These are phyloP conservation scores for Phytophthora europaea DNA, from an alignment of 352 stramenopile species.

Conservation along the genomic window DNA sequence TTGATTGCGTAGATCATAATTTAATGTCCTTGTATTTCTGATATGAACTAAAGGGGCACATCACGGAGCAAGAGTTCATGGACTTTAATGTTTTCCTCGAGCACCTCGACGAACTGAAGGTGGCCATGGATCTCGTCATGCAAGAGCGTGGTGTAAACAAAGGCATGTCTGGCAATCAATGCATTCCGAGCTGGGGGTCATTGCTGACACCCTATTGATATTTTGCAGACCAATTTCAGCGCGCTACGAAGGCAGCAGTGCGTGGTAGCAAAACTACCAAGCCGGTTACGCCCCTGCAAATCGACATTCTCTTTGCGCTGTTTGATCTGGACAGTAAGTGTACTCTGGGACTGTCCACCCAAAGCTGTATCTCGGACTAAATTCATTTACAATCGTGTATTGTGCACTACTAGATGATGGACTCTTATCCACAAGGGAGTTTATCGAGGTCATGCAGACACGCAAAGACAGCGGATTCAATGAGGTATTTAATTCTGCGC, in stretches of 20 bases:
- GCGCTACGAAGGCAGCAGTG: conserved; percentile 73
- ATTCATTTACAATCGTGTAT: neutral
- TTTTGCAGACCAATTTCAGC: conserved; percentile 79
- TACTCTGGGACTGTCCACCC: neutral
- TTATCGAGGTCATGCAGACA: conserved; percentile 90
- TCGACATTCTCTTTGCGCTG: conserved; percentile 88
- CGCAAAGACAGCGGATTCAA: conserved; percentile 87
- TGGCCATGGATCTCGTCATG: conserved; percentile 88
- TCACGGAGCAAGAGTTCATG: conserved; percentile 87
- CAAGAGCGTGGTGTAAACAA: conserved; percentile 87
- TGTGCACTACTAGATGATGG: conserved; percentile 61
- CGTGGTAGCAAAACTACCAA: conserved; percentile 66
- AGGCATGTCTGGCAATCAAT: conserved; percentile 45
- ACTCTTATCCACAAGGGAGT: conserved; percentile 81
- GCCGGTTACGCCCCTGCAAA: conserved; percentile 78
- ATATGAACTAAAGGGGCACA: conserved; percentile 50
- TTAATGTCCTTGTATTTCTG: neutral
- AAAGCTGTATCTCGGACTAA: neutral
- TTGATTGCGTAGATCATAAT: neutral
- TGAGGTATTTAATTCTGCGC: conserved; percentile 52
- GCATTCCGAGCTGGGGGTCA: neutral
- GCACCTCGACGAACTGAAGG: conserved; percentile 85
- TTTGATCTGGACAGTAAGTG: conserved; percentile 82
- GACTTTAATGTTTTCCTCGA: conserved; percentile 88
- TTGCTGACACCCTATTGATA: neutral